Base-by-base conservation (phyloP, 2,329 filamentous ascomycete species). In the Phaeosphaeria sp. region DNA sequence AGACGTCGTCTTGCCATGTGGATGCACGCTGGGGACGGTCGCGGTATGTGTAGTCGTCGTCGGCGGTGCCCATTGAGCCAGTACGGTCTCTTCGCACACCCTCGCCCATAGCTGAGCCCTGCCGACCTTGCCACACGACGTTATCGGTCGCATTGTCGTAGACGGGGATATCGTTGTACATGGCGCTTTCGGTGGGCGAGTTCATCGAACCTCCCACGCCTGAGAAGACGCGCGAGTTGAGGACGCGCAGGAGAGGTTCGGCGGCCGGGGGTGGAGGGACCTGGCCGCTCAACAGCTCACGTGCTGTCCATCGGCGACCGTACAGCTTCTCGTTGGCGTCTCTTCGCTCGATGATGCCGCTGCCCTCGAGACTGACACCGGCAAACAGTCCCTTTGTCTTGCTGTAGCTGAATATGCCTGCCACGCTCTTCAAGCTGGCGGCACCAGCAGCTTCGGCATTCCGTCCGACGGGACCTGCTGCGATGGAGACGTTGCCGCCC, bases 301-400 rank as follows among this genome's bases (percentile, higher is more conserved):
- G 82, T 15, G 95, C 95, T 9, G 91, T 93, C 77, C 91, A 86
- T 60, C 90, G 87, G 57, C 89, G 87, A 61, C 92, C 91, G 77
- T 99, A 99, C 60, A 99, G 85, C 80, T 96, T 97, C 80, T 97
- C 91, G 75, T 99, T 99, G 68, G 95, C 95, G 78, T 99, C 95
- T 80, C 93, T 90, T 63, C 95, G 88, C 81, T 99, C 95, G 63
- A 98, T 91, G 64, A 99, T 89, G 52, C 91, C 93, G 60, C 90
- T 94, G 21, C 95, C 95, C 77, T 99, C 95, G 65, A 99, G 82
- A 67, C 91, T 96, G 48, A 99, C 93, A 73, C 95, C 95, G 5
- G 95, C 95, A 69, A 99, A 99, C 30, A 99, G 82, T 20, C 95
- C 95, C 82, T 97, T 98, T 13, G 95, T 99, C 81, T 97, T 98